Percentiles rank a stretch among this genome's conserved stretches.
These are phyloP conservation scores for Penicillium coprophilum DNA, from an alignment of 495 filamentous ascomycete genomes.

Conservation along the genomic window DNA sequence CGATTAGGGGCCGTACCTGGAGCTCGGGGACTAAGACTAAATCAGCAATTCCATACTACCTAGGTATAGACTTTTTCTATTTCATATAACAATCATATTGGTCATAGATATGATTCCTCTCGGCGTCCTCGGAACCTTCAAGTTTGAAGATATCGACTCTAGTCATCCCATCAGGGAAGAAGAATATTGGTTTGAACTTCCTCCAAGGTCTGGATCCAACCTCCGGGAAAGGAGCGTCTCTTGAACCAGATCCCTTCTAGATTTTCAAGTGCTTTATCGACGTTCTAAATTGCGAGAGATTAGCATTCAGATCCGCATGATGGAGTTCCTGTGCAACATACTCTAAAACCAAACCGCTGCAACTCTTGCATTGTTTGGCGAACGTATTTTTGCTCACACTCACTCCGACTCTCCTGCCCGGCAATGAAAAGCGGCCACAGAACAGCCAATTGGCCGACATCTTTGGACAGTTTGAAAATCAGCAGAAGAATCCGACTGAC, in stretches of 20 bases:
- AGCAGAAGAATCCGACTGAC: constrained; percentile 36
- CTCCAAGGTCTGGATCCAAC: constrained; percentile 41
- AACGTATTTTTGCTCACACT: constrained; percentile 36
- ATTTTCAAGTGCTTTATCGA: constrained; percentile 37
- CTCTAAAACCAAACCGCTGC: constrained; percentile 41
- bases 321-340: constrained; percentile 5
- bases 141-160: background rate
- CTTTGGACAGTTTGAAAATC: constrained; percentile 38
- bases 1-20: too few species aligned
- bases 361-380: constrained; percentile 39
- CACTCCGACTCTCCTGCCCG: constrained; percentile 38
- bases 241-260: constrained; percentile 42
- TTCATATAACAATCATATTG: too few species aligned
- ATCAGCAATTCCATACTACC: too few species aligned
- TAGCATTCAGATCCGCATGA: constrained; percentile 1
- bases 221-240: constrained; percentile 37
- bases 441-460: constrained; percentile 38
- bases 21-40: too few species aligned
- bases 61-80: too few species aligned
- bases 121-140: too few species aligned
- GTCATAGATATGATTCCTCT: too few species aligned
- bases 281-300: constrained; percentile 26
- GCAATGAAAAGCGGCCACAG: constrained; percentile 43
- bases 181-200: constrained; percentile 41
- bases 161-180: constrained; percentile 19